Percentiles rank a stretch among this genome's conserved stretches.
phyloP scores from a whole-genome alignment of 2,329 filamentous ascomycete species.

The Clarireedia hainanense region DNA sequence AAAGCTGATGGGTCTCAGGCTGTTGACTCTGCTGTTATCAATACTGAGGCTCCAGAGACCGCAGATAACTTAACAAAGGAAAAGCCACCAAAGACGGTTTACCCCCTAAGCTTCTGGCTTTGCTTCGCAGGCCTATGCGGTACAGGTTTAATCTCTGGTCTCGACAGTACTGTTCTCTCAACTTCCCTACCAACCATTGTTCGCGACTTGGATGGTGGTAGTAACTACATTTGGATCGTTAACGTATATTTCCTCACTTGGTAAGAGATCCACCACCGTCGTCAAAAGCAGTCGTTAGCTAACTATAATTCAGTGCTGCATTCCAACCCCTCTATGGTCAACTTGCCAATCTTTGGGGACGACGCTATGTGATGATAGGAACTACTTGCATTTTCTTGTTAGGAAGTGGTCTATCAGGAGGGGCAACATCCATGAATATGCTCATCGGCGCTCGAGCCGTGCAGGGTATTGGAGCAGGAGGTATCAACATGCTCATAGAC shows the following conservation, averaged over 20 bases:
- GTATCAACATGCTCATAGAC: constrained; percentile 37
- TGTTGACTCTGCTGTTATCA: too few relatives aligned
- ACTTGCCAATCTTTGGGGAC: constrained; percentile 43
- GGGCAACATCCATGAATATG: constrained; percentile 34
- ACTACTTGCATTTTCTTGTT: constrained; percentile 40
- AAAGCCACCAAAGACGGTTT: too few relatives aligned
- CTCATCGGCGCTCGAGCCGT: constrained; percentile 41
- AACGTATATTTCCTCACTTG: constrained; percentile 6
- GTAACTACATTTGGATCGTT: constrained; percentile 8
- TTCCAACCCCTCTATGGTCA: constrained; percentile 33
- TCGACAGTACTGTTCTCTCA: background rate
- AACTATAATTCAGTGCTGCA: background rate
- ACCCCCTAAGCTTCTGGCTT: too few relatives aligned
- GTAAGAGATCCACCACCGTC: background rate
- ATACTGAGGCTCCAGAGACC: too few relatives aligned
- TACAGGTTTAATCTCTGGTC: background rate
- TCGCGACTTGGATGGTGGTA: background rate
- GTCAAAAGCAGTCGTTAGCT: too few relatives aligned
- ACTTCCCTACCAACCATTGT: constrained; percentile 1
- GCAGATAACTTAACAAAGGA: too few relatives aligned
- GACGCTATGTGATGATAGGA: constrained; percentile 35
- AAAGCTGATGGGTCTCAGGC: too few relatives aligned
- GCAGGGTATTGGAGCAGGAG: constrained; percentile 32
- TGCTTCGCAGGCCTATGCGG: too few relatives aligned
- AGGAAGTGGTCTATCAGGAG: constrained; percentile 45